Conservation (phyloP, 2,329 filamentous ascomycete species). For the Colletotrichum shisoi region DNA sequence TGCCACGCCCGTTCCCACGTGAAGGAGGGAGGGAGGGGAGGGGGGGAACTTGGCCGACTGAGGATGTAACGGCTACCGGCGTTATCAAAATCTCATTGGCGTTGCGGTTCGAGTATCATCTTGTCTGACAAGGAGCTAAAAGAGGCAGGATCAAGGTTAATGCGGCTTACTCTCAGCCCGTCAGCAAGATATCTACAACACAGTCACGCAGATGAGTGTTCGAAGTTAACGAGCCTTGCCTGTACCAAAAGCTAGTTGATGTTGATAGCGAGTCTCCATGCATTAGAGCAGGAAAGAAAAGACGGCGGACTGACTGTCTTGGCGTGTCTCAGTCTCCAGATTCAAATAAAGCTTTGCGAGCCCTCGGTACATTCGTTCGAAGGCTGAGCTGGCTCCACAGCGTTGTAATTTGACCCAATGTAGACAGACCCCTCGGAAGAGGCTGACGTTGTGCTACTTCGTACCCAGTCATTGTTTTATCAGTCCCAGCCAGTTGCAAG, state of each 20-base stretch:
- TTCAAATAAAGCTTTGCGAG: neutral
- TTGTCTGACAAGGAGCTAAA: neutral
- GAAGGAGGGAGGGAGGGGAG: neutral
- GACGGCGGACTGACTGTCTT: neutral
- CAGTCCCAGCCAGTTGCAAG: neutral
- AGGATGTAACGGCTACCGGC: neutral
- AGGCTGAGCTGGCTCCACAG: too few relatives aligned
- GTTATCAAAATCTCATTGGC: neutral
- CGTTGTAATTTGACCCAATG: too few relatives aligned
- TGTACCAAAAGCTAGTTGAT: neutral
- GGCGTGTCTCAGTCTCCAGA: neutral
- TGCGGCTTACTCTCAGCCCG: conserved; percentile 8
- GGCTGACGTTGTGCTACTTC: too few relatives aligned
- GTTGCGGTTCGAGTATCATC: neutral
- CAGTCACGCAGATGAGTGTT: too few relatives aligned
- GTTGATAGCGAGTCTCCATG: neutral
- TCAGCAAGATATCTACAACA: conserved; percentile 13
- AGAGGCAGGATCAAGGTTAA: neutral
- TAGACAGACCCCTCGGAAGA: too few relatives aligned
- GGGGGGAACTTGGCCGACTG: neutral
- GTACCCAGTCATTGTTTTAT: too few relatives aligned
- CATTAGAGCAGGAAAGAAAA: too few relatives aligned
- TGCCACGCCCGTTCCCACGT: neutral
- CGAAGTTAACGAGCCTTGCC: neutral
- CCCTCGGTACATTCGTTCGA: too few relatives aligned